Evolutionary conservation across 2,329 filamentous ascomycete species (phyloP), one percentile per base, ranked within the genome.

Genomic region (Daldinia sp.): DNA sequence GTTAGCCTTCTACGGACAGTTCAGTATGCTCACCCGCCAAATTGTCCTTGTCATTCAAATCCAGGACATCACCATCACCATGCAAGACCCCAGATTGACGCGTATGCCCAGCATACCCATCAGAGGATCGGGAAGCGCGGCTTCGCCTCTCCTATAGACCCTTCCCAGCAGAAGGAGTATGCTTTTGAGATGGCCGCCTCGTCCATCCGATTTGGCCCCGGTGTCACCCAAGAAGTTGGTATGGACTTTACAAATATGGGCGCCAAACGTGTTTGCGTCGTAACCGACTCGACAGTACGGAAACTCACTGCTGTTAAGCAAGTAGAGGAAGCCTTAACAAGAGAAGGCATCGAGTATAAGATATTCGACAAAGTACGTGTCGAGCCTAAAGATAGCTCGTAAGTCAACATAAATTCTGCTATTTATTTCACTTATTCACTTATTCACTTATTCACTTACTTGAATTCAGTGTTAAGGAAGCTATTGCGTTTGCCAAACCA

Each of bases 141-240:
- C 56, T 90, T 88, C 79, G 94, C 93, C n/a, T 95, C 93, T 0
- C 93, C 94, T 0, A 82, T 92, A 30, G 90, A 93, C 75, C 82
- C 86, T 7, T 86, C 88, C 2, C 87, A 89, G 71, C 88, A 94
- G 76, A 97, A 97, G 79, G 96, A 99, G 80, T 99, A 99, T 82
- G 96, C 96, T 13, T 99, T 99, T 78, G 96, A 99, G 80, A 97
- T 99, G 95, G 96, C 96, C 0, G 94, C 96, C 1, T 97, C 93
- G 0, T 93, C 92, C 30, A 98, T 99, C 76, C 90, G 96, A 12
- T 99, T 98, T 75, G 96, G 96, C 0, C 93, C 93, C 0, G 96
- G 96, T 5, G 92, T 92, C 63, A 99, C 96, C 26, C 93, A 93
- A 80, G 96, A 99, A 81, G 94, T 99, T 20, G 96, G 96, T 72